Base-by-base conservation (phyloP, 129 eudicot species). In the Flaveria trinervia region DNA sequence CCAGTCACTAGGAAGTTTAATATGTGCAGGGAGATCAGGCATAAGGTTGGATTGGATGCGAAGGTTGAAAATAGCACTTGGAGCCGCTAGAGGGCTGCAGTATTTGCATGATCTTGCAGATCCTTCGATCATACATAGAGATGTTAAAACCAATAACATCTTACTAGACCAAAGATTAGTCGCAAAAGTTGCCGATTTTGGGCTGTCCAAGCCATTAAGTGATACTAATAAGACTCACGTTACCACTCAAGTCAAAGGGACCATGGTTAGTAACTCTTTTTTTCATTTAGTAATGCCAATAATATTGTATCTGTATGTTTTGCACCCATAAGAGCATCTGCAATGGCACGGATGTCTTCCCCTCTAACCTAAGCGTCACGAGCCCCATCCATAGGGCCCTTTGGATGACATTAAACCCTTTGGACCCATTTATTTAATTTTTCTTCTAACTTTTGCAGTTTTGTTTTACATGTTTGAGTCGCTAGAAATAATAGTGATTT, bases 141-240 rank as follows among this genome's bases (percentile, higher is more conserved):
- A 62, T 15, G 15, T 62, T 26, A 62, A 62, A 62, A 62, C 68
- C 44, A 28, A 62, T 62, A 62, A 62, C 26, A 62, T 62, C 68
- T 48, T 88, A 51, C 65, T 88, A 17, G 92, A 85, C 33, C 82
- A 81, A 33, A 72, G 79, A 44, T 70, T 88, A 9, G 84, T 73
- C 71, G 92, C 92, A 9, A 85, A 88, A 75, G 87, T 88, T 78
- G 92, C 89, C 0, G 86, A 85, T 83, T 88, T 85, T 75, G 92
- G 92, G 28, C 77, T 85, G 14, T 85, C 87, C n/a, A 85, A 77
- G 57, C 85, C 64, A 17, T 25, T 84, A 59, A 43, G 62, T 65
- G 84, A 80, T 2, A 9, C 30, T 6, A 80, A 80, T 16, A 73
- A 25, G 48, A 80, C 69, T 44, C 68, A 62, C 28, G 9, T 62